A percentile compares a stretch with the other conserved stretches of the same genome.
Conservation (phyloP, 1,284 basidiomycete species). For the Puccinia polysora region DNA sequence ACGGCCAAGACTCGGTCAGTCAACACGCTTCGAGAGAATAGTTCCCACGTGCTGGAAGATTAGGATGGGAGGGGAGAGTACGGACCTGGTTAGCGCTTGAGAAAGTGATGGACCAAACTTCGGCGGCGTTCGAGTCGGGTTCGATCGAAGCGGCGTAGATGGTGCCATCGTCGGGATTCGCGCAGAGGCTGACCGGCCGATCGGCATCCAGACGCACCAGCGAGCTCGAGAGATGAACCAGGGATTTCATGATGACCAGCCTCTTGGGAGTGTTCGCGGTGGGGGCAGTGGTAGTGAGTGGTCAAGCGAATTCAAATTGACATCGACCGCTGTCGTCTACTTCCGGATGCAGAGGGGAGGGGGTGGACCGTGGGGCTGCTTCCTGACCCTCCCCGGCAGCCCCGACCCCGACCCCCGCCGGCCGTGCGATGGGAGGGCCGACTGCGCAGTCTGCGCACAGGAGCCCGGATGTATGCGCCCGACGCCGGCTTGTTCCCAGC, state of each 20-base stretch:
- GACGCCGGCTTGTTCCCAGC: no score
- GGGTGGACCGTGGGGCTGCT: no score
- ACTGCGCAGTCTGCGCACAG: no score
- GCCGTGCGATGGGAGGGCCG: no score
- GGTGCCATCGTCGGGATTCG: constrained; percentile 12
- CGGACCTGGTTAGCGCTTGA: background rate
- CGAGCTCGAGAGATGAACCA: constrained; percentile 5
- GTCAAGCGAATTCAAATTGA: no score
- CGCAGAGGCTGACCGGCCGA: background rate
- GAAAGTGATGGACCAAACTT: constrained; percentile 6
- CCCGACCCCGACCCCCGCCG: no score
- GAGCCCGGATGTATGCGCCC: no score
- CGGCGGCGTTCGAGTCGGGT: background rate
- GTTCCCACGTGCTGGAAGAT: background rate
- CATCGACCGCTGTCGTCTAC: no score
- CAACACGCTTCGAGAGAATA: background rate
- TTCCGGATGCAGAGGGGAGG: no score
- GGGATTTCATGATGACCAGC: constrained; percentile 28
- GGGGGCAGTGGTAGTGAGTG: no score
- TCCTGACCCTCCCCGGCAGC: no score
- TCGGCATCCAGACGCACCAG: background rate
- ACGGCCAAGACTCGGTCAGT: background rate
- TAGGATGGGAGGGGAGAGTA: background rate
- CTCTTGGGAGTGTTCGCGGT: no score
- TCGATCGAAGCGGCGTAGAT: constrained; percentile 16